phyloP scores from a whole-genome alignment of 495 filamentous ascomycete species.

The Filosporella fistucella region DNA sequence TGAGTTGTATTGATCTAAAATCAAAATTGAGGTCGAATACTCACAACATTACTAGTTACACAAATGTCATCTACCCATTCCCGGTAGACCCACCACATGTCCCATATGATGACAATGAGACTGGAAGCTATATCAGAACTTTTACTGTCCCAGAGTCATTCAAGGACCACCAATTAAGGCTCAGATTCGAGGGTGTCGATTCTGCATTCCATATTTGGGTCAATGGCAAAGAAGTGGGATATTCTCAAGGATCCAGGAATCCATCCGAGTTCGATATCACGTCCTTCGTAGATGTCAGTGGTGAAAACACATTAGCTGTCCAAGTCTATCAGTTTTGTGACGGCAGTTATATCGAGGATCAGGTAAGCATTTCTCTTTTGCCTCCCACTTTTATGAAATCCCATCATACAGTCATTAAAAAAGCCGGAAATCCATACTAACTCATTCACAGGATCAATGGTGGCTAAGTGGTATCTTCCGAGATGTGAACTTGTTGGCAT shows the following conservation, averaged over 20 bases:
- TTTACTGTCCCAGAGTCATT: constrained; percentile 39
- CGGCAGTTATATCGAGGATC: constrained; percentile 66
- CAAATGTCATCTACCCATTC: constrained; percentile 60
- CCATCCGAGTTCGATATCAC: constrained; percentile 66
- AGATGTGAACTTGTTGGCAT: constrained; percentile 61
- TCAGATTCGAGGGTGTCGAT: constrained; percentile 70
- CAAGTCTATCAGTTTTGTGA: constrained; percentile 65
- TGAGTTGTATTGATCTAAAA: neutral
- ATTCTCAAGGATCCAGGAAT: constrained; percentile 64
- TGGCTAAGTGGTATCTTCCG: constrained; percentile 65
- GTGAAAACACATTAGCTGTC: constrained; percentile 51
- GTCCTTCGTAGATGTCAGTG: constrained; percentile 33
- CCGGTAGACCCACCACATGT: constrained; percentile 55
- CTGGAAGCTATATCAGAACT: constrained; percentile 52
- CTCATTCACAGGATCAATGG: constrained; percentile 38
- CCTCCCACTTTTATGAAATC: no score
- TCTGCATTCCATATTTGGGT: constrained; percentile 64
- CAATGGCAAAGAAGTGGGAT: constrained; percentile 60
- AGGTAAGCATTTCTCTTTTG: constrained; percentile 17
- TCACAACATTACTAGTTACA: constrained; percentile 50
- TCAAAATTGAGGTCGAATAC: neutral
- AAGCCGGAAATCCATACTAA: neutral
- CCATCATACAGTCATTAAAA: no score
- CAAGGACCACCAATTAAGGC: constrained; percentile 30
- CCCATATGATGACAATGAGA: constrained; percentile 60